A percentile compares a stretch with the other conserved stretches of the same genome.
Conservation (phyloP, 2,329 filamentous ascomycete genomes). For the Setomelanomma holmii region DNA sequence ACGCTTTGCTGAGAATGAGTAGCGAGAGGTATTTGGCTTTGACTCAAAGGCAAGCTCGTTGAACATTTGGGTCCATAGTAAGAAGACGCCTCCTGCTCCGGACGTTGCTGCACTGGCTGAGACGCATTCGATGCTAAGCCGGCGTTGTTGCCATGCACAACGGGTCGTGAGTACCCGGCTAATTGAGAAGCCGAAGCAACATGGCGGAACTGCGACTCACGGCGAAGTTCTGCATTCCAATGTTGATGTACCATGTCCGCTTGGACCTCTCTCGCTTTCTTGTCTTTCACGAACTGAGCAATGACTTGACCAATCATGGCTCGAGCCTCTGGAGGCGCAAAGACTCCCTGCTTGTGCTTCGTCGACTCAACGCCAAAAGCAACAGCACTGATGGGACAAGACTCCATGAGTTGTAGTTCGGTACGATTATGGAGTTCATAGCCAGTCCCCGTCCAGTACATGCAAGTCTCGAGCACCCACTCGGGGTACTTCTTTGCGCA, state of each 20-base stretch:
- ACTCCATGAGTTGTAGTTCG: constrained; percentile 7
- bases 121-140: too few relatives aligned
- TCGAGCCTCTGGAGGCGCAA: background rate
- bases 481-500: constrained; percentile 24
- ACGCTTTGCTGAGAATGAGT: too few relatives aligned
- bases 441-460: constrained; percentile 24
- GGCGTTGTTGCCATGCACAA: too few relatives aligned
- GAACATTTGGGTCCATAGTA: too few relatives aligned
- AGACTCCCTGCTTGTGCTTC: background rate
- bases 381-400: constrained; percentile 19
- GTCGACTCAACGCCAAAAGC: constrained; percentile 5
- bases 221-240: too few relatives aligned
- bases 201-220: too few relatives aligned
- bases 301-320: constrained; percentile 2
- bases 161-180: too few relatives aligned
- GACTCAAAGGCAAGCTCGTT: too few relatives aligned
- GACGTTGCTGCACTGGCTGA: too few relatives aligned
- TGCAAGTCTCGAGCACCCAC: constrained; percentile 35
- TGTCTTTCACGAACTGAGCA: background rate
- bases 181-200: too few relatives aligned
- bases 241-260: background rate
- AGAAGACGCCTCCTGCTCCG: too few relatives aligned
- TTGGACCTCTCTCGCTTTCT: background rate
- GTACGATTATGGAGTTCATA: constrained; percentile 12
- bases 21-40: too few relatives aligned